Percentiles rank a stretch among this genome's conserved stretches.
Conservation (phyloP, 306 rosid genomes). For the Vigna angularis region DNA sequence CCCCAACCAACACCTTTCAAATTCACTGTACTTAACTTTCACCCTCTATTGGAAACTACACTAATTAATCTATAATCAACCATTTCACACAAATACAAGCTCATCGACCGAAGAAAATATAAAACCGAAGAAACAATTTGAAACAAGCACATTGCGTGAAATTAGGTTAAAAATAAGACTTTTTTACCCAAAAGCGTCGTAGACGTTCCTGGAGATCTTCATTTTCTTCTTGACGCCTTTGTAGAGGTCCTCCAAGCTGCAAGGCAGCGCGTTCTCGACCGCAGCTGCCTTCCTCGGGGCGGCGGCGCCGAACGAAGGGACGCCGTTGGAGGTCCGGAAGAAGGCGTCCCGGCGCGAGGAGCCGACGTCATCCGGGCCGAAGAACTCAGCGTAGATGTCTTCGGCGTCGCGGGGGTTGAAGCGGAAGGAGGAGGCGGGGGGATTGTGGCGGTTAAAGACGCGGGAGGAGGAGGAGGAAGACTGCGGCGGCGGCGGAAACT, state of each 20-base stretch:
- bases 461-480: slow-evolving; percentile 49
- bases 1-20: neutral
- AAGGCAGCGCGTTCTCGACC: slow-evolving; percentile 68
- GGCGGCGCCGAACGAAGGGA: slow-evolving; percentile 41
- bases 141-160: neutral
- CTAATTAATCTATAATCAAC: neutral
- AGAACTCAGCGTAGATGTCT: slow-evolving; percentile 80
- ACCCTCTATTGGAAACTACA: neutral
- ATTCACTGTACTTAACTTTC: neutral
- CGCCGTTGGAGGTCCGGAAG: slow-evolving; percentile 59
- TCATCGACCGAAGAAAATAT: neutral
- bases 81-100: neutral
- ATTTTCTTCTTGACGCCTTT: slow-evolving; percentile 84
- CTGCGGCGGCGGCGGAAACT: slow-evolving; percentile 66
- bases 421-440: slow-evolving; percentile 47
- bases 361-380: slow-evolving; percentile 51
- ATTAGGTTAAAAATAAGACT: slow-evolving; percentile 10
- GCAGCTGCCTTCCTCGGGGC: slow-evolving; percentile 65
- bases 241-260: slow-evolving; percentile 89
- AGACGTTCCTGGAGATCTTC: slow-evolving; percentile 82
- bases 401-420: slow-evolving; percentile 76
- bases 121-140: neutral
- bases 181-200: slow-evolving; percentile 70
- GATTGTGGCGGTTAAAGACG: slow-evolving; percentile 45
- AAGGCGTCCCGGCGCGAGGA: slow-evolving; percentile 56